A percentile compares a stretch with the other conserved stretches of the same genome.
These are phyloP conservation scores for Saccharum hybrid DNA, from an alignment of 202 grass and related monocot genomes.

Conservation along the genomic window DNA sequence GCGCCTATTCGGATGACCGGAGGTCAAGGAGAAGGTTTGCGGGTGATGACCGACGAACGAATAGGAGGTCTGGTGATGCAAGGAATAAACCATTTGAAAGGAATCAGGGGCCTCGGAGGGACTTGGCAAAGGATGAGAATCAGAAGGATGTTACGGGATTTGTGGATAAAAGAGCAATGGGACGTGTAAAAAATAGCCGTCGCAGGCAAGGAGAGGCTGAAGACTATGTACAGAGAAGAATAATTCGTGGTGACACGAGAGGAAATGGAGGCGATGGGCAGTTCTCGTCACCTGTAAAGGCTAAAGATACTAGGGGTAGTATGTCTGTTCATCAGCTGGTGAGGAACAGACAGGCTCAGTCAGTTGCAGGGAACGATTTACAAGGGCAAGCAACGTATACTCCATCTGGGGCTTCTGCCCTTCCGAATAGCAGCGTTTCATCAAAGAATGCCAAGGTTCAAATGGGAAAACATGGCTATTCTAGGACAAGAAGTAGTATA, in stretches of 20 bases:
- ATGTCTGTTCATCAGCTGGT: constrained; percentile 37
- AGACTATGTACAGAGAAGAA: constrained; percentile 54
- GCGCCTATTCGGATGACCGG: constrained; percentile 35
- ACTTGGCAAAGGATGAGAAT: constrained; percentile 29
- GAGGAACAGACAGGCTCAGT: constrained; percentile 34
- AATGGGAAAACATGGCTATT: constrained; percentile 17
- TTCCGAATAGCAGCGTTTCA: constrained; percentile 11
- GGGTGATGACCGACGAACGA: background rate
- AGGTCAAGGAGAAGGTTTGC: constrained; percentile 44
- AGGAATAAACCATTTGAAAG: constrained; percentile 47
- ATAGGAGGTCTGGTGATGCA: constrained; percentile 37
- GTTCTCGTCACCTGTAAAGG: constrained; percentile 40
- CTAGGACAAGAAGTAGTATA: constrained; percentile 13
- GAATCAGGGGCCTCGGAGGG: constrained; percentile 31
- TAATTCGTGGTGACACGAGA: constrained; percentile 33
- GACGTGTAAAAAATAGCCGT: constrained; percentile 11
- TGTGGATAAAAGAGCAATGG: constrained; percentile 26
- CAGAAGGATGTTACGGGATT: constrained; percentile 28
- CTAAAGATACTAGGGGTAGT: constrained; percentile 32
- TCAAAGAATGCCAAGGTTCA: constrained; percentile 29
- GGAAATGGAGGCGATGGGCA: constrained; percentile 33
- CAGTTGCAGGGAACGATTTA: constrained; percentile 36
- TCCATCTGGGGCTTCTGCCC: constrained; percentile 21
- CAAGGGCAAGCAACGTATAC: background rate
- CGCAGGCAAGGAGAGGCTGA: constrained; percentile 46